These are phyloP conservation scores for Fusarium ramigenum DNA, from an alignment of 2,329 filamentous ascomycete species.

Conservation along the genomic window DNA sequence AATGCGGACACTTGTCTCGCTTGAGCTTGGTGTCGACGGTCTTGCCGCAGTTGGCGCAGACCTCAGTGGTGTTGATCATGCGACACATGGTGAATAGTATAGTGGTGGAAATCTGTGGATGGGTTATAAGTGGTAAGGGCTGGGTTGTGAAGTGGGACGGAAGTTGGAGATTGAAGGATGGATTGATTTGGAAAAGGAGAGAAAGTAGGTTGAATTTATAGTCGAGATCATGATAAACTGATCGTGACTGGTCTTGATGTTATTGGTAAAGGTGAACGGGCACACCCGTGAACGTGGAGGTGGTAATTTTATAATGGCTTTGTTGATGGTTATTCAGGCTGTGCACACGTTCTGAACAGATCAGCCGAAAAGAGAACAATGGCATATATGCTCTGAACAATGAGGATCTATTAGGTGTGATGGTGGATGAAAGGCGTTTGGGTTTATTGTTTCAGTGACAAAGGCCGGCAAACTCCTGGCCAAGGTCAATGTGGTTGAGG, in stretches of 20 bases:
- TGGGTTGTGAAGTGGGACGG: not conserved
- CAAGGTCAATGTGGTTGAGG: not conserved
- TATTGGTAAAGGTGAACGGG: rapidly evolving
- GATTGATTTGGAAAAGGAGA: not conserved
- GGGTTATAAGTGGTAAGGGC: rapidly evolving
- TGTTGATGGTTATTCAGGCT: not conserved
- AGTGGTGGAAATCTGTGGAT: rapidly evolving
- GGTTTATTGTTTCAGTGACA: not conserved
- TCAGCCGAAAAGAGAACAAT: not conserved
- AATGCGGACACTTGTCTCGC: not conserved
- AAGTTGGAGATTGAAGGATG: not conserved
- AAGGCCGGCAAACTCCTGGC: rapidly evolving
- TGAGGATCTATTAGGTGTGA: rapidly evolving
- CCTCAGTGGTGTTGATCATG: not conserved
- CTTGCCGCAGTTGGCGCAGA: not conserved
- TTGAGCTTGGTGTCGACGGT: not conserved
- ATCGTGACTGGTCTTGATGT: too few species aligned
- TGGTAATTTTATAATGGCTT: not conserved
- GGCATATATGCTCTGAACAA: not conserved
- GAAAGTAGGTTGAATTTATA: rapidly evolving
- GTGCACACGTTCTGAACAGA: not conserved
- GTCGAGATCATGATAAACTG: too few species aligned
- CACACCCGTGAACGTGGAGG: not conserved
- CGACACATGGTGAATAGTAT: not conserved
- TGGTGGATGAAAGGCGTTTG: rapidly evolving